Percentiles rank a stretch among this genome's conserved stretches.
Conservation (phyloP, 352 stramenopile genomes). For the Phytophthora syringae region DNA sequence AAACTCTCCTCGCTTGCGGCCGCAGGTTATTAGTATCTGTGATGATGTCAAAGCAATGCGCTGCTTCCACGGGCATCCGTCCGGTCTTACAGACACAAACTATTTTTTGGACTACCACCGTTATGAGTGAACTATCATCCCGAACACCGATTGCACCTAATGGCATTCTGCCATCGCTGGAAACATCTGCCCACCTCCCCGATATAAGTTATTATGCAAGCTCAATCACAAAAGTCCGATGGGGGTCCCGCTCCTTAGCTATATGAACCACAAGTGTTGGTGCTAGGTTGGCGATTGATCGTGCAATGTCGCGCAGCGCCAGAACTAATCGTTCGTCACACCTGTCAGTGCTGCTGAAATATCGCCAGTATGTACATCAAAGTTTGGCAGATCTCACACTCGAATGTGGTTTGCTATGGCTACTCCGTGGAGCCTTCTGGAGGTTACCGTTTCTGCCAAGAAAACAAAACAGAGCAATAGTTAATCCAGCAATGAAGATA, state of each 20-base stretch:
- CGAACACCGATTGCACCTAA: neutral
- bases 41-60: conserved; percentile 3
- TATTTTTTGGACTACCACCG: neutral
- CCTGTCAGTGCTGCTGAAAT: no score
- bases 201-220: conserved; percentile 14
- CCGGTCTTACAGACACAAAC: neutral
- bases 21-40: conserved; percentile 1
- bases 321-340: no score
- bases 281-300: conserved; percentile 3
- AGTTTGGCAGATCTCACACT: no score
- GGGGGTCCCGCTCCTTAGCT: neutral
- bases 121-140: neutral
- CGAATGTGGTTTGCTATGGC: no score
- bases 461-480: no score
- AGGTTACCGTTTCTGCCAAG: no score
- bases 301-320: conserved; percentile 13
- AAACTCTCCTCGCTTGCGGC: conserved; percentile 9
- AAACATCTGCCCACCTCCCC: conserved; percentile 7
- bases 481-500: no score
- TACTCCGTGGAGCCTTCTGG: no score
- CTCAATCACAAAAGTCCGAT: conserved; percentile 12
- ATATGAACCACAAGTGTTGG: neutral
- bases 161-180: conserved; percentile 1
- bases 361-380: no score
- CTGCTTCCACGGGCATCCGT: conserved; percentile 3